Evolutionary conservation across 1,284 basidiomycete species (phyloP).

Genomic region (Pseudomicrostroma phylloplanum): DNA sequence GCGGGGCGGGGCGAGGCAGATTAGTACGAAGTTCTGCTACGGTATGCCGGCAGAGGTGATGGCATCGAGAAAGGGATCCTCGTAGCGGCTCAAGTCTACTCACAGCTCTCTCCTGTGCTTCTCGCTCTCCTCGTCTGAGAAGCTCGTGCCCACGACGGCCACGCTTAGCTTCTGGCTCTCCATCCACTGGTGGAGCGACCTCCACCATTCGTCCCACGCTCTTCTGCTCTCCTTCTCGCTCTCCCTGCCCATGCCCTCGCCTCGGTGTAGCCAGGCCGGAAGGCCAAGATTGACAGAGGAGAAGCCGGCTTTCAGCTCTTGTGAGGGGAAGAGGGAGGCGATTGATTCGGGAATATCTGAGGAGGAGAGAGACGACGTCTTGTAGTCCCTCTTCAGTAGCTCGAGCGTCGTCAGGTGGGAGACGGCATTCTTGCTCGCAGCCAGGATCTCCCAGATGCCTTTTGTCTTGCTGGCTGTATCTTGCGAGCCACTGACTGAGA

Average conservation of each 20-base stretch:
- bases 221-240: constrained; percentile 18
- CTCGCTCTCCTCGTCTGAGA: constrained; percentile 23
- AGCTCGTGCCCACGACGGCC: constrained; percentile 35
- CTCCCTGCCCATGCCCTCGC: constrained; percentile 6
- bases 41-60: background rate
- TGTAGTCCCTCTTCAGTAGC: constrained; percentile 83
- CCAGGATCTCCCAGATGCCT: constrained; percentile 54
- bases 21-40: background rate
- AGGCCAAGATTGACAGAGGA: constrained; percentile 13
- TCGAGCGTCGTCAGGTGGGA: constrained; percentile 66
- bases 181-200: constrained; percentile 27
- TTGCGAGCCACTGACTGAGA: background rate
- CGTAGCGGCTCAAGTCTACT: constrained; percentile 7
- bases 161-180: constrained; percentile 27
- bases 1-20: background rate
- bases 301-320: constrained; percentile 9
- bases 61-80: background rate
- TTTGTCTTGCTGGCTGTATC: background rate
- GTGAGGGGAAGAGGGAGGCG: background rate
- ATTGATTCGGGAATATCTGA: background rate
- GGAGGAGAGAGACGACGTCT: constrained; percentile 49
- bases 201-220: constrained; percentile 39
- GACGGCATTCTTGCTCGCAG: constrained; percentile 64
- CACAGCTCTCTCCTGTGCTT: constrained; percentile 34
- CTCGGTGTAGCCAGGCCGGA: constrained; percentile 7